Evolutionary conservation across 2,329 filamentous ascomycete genomes (phyloP), one percentile per base, ranked within the genome.

Genomic region (Biscogniauxia marginata): DNA sequence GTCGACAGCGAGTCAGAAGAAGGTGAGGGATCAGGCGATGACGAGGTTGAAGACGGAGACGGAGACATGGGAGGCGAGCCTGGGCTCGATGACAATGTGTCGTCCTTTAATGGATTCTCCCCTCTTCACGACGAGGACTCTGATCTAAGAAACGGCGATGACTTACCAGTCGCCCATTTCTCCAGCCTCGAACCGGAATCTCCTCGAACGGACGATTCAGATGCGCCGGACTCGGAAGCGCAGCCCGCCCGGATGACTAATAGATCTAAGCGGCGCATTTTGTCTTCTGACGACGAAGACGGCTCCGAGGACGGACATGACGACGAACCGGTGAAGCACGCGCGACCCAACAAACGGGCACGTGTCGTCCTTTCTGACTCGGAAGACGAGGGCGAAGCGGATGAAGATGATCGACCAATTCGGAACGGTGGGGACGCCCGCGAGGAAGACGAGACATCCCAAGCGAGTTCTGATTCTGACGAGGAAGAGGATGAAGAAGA

Each of bases 21-120:
- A 16, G 45, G 46, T n/a, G 60, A 59, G 45, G 56, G 54, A 23
- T 20, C 47, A 21, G 46, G 47, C 11, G 7, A 16, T 7, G 25
- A 25, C 19, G 46, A 51, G 20, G 62, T 65, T 13, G 66, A 69
- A 47, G 64, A 62, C n/a, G 65, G 67, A 39, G 66, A 58, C 24
- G 57, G 57, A n/a, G 60, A 64, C 24, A 60, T 64, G 46, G 56
- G 70, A 43, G 65, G 59, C 46, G 65, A 49, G 3, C 57, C 58
- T 18, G 19, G 3, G 34, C 67, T 64, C 23, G 62, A 65, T 8
- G 59, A 66, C 6, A 24, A 59, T 43, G 53, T 21, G 13, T 61
- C 63, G 30, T 30, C 23, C 16, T 66, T 66, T 48, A 54, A 60
- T 9, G 65, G 65, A 9, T 67, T 69, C 51, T 68, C 67, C 18